Evolutionary conservation across 1,284 basidiomycete species (phyloP).

Genomic region (Cryptococcus depauperatus): DNA sequence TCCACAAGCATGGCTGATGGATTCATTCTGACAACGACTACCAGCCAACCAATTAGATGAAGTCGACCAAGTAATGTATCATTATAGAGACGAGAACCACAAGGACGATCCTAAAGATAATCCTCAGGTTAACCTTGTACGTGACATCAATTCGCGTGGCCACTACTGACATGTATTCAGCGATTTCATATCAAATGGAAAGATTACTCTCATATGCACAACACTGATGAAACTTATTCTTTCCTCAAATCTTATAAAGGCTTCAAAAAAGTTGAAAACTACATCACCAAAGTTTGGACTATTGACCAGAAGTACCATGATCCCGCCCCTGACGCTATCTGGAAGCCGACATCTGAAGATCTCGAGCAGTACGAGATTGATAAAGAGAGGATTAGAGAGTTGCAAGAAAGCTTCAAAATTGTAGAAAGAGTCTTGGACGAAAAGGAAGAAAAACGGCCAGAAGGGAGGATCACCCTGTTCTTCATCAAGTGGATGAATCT

Average conservation of each 20-base stretch:
- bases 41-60: slow-evolving; percentile 53
- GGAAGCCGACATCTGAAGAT: slow-evolving; percentile 75
- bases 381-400: slow-evolving; percentile 80
- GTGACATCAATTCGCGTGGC: slow-evolving; percentile 28
- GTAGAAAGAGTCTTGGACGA: slow-evolving; percentile 88
- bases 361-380: slow-evolving; percentile 80
- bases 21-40: not conserved
- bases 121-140: slow-evolving; percentile 75
- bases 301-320: slow-evolving; percentile 63
- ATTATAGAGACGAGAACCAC: slow-evolving; percentile 69
- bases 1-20: not conserved
- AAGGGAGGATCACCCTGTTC: slow-evolving; percentile 61
- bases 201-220: slow-evolving; percentile 84
- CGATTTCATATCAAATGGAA: slow-evolving; percentile 97
- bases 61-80: slow-evolving; percentile 77
- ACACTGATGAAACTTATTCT: slow-evolving; percentile 93
- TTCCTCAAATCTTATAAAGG: slow-evolving; percentile 67
- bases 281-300: slow-evolving; percentile 72
- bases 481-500: slow-evolving; percentile 95
- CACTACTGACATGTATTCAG: slow-evolving; percentile 45
- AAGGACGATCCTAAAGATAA: slow-evolving; percentile 67
- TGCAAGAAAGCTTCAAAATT: slow-evolving; percentile 80
- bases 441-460: slow-evolving; percentile 57
- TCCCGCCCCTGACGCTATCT: slow-evolving; percentile 45
- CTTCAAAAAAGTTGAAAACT: slow-evolving; percentile 96